phyloP scores from a whole-genome alignment of 176 grass and related monocot genomes.

The Rhynchospora breviuscula region DNA sequence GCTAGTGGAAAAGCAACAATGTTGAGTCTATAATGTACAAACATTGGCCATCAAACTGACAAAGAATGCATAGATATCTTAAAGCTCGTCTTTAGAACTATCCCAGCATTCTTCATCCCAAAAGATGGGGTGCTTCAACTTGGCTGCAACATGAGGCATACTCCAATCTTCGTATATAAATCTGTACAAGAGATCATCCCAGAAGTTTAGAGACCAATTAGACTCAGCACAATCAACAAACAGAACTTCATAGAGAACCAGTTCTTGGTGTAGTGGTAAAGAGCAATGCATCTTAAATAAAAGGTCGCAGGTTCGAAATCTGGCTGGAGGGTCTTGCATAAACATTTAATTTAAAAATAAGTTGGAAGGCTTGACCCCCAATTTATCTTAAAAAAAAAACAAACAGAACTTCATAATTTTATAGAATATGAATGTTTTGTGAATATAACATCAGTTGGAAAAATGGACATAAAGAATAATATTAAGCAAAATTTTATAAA shows the following conservation, averaged over 20 bases:
- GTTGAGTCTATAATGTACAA: neutral
- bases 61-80: constrained; percentile 3
- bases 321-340: too few species aligned
- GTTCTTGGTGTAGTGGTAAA: too few species aligned
- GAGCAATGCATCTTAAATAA: too few species aligned
- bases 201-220: neutral
- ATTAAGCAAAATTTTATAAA: neutral
- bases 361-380: too few species aligned
- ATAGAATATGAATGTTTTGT: neutral
- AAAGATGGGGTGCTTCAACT: constrained; percentile 63
- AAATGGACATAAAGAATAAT: neutral
- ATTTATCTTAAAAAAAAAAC: too few species aligned
- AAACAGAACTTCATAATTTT: neutral
- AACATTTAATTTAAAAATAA: too few species aligned
- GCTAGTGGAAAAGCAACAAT: neutral
- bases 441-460: neutral
- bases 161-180: constrained; percentile 82
- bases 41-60: too few species aligned
- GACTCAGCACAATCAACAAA: neutral
- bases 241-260: neutral
- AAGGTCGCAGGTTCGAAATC: too few species aligned
- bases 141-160: constrained; percentile 67
- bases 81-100: constrained; percentile 74
- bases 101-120: constrained; percentile 72
- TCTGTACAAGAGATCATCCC: constrained; percentile 30